Base-by-base conservation (phyloP, 2,329 filamentous ascomycete species). In the Diatrype stigma region DNA sequence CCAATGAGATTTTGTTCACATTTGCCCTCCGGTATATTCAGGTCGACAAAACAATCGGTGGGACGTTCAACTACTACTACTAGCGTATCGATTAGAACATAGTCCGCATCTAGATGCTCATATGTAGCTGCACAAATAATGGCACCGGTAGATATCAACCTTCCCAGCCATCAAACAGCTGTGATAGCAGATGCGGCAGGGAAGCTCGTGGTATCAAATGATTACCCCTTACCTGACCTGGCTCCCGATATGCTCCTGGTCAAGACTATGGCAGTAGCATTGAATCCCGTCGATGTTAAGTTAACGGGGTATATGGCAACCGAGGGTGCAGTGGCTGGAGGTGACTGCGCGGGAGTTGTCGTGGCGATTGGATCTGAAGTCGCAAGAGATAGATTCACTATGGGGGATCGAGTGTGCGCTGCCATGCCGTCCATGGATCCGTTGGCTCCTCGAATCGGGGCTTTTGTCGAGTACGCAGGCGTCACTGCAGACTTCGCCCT, bases 281-380 rank as follows among this genome's bases (percentile, higher is more conserved):
- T 59, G 16, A 59, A 59, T 47, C 57, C 55, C 8, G 47, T 49
- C 34, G 57, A 59, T 46, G 47, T 34, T 16, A 59, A 59, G 44
- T 51, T 58, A 47, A 40, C 49, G 12, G 49, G 38, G 14, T 37
- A 23, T 10, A 51, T 54, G 35, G 48, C 49, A n/a, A 32, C 32
- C 10, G 49, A 50, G 12, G 57, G 57, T 26, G 49, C 50, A 38
- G 50, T 51, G 28, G 26, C 32, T 26, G 62, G 62, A 35, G 57
- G 56, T 23, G 62, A 64, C 42, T 54, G 57, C 34, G 56, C 56
- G n/a, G 62, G 60, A 2, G 46, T 53, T 26, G 57, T 64, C 22
- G 51, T 50, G 3, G 49, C 51, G 10, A 48, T 61, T 2, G 60
- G 61, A 21, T 28, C 49, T 12, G 49, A 47, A 26, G 46, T 50